A percentile compares a stretch with the other conserved stretches of the same genome.
phyloP scores from a whole-genome alignment of 148 eudicot genomes.

The Vaccinium darrowii region DNA sequence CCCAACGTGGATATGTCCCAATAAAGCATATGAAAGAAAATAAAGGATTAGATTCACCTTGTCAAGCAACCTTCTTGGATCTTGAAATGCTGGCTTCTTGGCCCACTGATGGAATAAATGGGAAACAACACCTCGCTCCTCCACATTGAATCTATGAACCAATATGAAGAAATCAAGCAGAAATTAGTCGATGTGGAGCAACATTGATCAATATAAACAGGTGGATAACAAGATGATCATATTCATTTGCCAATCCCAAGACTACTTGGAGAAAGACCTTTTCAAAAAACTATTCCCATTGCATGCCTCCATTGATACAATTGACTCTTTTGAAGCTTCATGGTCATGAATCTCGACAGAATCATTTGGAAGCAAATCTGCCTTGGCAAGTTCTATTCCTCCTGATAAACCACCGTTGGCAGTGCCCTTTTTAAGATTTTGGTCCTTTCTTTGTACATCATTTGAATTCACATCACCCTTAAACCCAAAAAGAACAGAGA shows the following conservation, averaged over 20 bases:
- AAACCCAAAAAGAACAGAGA: conserved; percentile 9
- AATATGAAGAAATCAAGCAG: conserved; percentile 9
- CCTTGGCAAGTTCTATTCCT: conserved; percentile 19
- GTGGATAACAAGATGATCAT: neutral
- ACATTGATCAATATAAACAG: conserved; percentile 13
- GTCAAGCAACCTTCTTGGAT: conserved; percentile 76
- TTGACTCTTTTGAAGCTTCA: conserved; percentile 38
- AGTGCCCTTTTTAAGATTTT: conserved; percentile 21
- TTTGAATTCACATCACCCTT: conserved; percentile 32
- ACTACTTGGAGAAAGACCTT: conserved; percentile 40
- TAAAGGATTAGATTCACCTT: conserved; percentile 49
- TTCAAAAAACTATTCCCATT: conserved; percentile 57
- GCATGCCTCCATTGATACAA: conserved; percentile 36
- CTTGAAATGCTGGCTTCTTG: conserved; percentile 88
- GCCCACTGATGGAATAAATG: conserved; percentile 95
- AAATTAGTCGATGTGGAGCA: neutral
- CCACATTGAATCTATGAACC: conserved; percentile 55
- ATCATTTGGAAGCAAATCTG: conserved; percentile 27
- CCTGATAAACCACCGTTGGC: conserved; percentile 9
- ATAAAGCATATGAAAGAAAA: neutral
- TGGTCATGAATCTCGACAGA: conserved; percentile 20
- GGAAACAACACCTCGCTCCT: conserved; percentile 76
- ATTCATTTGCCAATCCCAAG: neutral
- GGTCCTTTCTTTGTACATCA: conserved; percentile 16
- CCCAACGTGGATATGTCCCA: neutral